These are phyloP conservation scores for Solanum etuberosum DNA, from an alignment of 257 asterid species.

Conservation along the genomic window DNA sequence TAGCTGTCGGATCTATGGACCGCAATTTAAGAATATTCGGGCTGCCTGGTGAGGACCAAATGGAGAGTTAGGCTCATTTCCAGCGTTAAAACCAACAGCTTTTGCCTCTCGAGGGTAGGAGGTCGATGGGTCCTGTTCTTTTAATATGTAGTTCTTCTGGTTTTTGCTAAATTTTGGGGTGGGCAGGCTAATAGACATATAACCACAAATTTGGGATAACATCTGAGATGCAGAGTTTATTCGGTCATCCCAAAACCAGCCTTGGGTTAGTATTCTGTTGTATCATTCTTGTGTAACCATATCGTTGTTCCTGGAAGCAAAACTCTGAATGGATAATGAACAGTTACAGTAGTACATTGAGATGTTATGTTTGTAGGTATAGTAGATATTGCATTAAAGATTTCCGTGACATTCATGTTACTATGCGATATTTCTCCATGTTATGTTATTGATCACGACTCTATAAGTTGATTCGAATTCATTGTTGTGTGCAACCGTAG, in stretches of 20 bases:
- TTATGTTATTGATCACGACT: neutral
- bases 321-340: neutral
- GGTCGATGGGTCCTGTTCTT: neutral
- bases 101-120: neutral
- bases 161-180: neutral
- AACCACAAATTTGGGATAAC: neutral
- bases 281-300: neutral
- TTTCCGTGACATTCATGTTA: neutral
- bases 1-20: constrained; percentile 97
- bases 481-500: neutral
- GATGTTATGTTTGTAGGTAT: neutral
- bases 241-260: neutral
- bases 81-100: neutral
- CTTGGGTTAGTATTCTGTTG: neutral
- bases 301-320: neutral
- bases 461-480: rapidly evolving
- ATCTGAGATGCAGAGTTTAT: neutral
- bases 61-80: neutral
- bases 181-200: neutral
- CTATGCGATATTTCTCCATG: neutral
- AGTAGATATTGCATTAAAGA: neutral
- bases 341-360: neutral
- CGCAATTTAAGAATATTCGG: constrained; percentile 88
- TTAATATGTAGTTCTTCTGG: neutral
- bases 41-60: constrained; percentile 47